A percentile compares a stretch with the other conserved stretches of the same genome.
phyloP scores from a whole-genome alignment of 768 basidiomycete species.

The Psilocybe azurescens region DNA sequence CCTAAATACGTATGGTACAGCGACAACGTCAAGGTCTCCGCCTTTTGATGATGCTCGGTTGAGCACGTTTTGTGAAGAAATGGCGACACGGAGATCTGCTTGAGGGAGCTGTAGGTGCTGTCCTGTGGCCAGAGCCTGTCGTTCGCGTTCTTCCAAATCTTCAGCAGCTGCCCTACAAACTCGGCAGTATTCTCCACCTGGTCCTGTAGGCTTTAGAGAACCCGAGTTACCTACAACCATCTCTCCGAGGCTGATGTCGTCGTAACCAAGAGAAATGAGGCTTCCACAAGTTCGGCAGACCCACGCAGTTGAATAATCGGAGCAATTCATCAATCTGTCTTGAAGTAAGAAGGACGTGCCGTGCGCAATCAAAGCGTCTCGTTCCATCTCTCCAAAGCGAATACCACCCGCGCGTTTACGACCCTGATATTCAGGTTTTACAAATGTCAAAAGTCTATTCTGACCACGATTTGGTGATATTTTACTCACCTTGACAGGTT shows the following conservation, averaged over 20 bases:
- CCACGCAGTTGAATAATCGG: slow-evolving; percentile 99
- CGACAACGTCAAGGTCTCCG: slow-evolving; percentile 91
- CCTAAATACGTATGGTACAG: slow-evolving; percentile 93
- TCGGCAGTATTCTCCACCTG: slow-evolving; percentile 93
- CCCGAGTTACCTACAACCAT: slow-evolving; percentile 54
- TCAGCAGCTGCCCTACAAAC: slow-evolving; percentile 83
- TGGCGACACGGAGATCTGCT: slow-evolving; percentile 64
- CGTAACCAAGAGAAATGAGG: slow-evolving; percentile 94
- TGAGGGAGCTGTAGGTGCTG: slow-evolving; percentile 48
- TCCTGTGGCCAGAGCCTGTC: slow-evolving; percentile 63
- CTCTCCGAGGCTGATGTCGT: slow-evolving; percentile 81
- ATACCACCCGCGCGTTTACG: slow-evolving; percentile 98
- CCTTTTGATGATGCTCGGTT: slow-evolving; percentile 63
- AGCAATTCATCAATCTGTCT: slow-evolving; percentile 99
- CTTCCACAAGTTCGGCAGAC: slow-evolving; percentile 97
- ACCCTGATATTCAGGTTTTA: slow-evolving; percentile 55
- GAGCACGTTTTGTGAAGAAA: slow-evolving; percentile 73
- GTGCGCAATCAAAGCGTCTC: slow-evolving; percentile 97
- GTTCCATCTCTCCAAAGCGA: slow-evolving; percentile 99
- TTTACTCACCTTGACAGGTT: slow-evolving; percentile 88
- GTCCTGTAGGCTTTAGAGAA: slow-evolving; percentile 63
- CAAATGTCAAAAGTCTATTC: slow-evolving; percentile 3
- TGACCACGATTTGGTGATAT: slow-evolving; percentile 2
- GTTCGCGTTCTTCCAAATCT: slow-evolving; percentile 63
- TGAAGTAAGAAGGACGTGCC: slow-evolving; percentile 98